Evolutionary conservation across 2,329 filamentous ascomycete genomes (phyloP).

Genomic region (Esteya vermicola): DNA sequence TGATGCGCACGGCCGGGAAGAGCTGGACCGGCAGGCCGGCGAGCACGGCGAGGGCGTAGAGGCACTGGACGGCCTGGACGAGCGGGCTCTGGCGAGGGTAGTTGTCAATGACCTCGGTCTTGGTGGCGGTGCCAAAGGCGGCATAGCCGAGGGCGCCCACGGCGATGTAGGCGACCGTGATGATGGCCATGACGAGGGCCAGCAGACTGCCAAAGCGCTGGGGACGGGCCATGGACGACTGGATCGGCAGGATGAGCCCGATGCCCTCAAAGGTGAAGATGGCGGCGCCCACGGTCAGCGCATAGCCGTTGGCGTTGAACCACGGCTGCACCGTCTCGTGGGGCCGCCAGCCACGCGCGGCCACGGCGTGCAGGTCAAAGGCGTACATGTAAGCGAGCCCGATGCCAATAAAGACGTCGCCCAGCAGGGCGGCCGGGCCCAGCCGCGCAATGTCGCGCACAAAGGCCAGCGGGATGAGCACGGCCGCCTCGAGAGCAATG

Average conservation of each 20-base stretch:
- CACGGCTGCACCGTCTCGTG: slow-evolving; percentile 42
- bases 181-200: slow-evolving; percentile 55
- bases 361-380: slow-evolving; percentile 48
- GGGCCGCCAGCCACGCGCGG: slow-evolving; percentile 32
- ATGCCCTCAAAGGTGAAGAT: slow-evolving; percentile 74
- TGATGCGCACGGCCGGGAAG: slow-evolving; percentile 58
- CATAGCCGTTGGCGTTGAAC: slow-evolving; percentile 57
- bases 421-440: slow-evolving; percentile 52
- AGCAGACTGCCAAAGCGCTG: slow-evolving; percentile 53
- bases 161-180: slow-evolving; percentile 58
- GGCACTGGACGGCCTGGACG: slow-evolving; percentile 63
- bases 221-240: slow-evolving; percentile 59
- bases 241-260: slow-evolving; percentile 61
- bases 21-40: slow-evolving; percentile 61
- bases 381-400: slow-evolving; percentile 62
- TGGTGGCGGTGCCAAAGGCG: slow-evolving; percentile 53
- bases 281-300: slow-evolving; percentile 56
- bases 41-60: slow-evolving; percentile 62
- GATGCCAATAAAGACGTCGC: slow-evolving; percentile 58
- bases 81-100: slow-evolving; percentile 55
- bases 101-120: slow-evolving; percentile 64
- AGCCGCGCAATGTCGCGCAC: slow-evolving; percentile 66
- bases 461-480: slow-evolving; percentile 52
- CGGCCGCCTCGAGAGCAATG: slow-evolving; percentile 42
- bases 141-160: slow-evolving; percentile 62